phyloP scores from a whole-genome alignment of 768 basidiomycete genomes.

The Termitomyces heimii region DNA sequence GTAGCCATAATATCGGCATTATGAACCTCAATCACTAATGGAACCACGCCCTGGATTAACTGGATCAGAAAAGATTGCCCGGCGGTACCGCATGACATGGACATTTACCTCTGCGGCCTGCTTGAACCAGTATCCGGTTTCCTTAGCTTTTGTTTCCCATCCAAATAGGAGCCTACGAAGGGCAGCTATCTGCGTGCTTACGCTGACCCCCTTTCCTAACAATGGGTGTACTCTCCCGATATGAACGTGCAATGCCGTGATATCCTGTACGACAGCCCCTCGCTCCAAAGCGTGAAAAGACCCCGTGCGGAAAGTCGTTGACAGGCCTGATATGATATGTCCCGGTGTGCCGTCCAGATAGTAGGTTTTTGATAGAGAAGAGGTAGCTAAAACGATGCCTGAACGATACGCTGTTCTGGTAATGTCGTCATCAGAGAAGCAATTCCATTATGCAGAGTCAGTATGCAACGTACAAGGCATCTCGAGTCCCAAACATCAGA shows the following conservation, averaged over 20 bases:
- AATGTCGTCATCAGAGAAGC: not conserved
- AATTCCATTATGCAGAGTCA: not conserved
- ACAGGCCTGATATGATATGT: slow-evolving; percentile 55
- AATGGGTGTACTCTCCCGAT: slow-evolving; percentile 38
- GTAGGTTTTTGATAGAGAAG: slow-evolving; percentile 37
- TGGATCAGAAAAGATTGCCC: slow-evolving; percentile 2
- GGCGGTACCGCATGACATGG: not conserved
- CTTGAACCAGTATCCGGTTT: slow-evolving; percentile 51
- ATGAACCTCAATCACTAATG: slow-evolving; percentile 62
- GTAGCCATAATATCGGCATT: slow-evolving; percentile 72
- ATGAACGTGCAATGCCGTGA: slow-evolving; percentile 57
- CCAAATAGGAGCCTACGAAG: slow-evolving; percentile 57
- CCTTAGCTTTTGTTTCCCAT: slow-evolving; percentile 39
- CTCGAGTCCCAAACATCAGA: slow-evolving; percentile 63
- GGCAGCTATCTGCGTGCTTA: slow-evolving; percentile 62
- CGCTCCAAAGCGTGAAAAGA: slow-evolving; percentile 50
- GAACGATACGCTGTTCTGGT: slow-evolving; percentile 56
- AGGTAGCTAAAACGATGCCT: slow-evolving; percentile 61
- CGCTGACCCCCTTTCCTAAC: slow-evolving; percentile 34
- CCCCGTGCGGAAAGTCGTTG: slow-evolving; percentile 55
- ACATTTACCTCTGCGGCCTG: slow-evolving; percentile 44
- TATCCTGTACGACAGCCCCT: slow-evolving; percentile 55
- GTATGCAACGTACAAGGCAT: slow-evolving; percentile 54
- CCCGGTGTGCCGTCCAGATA: slow-evolving; percentile 27
- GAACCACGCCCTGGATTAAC: slow-evolving; percentile 45